Evolutionary conservation across 805 yeast genomes (phyloP), one percentile per base, ranked within the genome.

Genomic region (Wickerhamiella dianesei): DNA sequence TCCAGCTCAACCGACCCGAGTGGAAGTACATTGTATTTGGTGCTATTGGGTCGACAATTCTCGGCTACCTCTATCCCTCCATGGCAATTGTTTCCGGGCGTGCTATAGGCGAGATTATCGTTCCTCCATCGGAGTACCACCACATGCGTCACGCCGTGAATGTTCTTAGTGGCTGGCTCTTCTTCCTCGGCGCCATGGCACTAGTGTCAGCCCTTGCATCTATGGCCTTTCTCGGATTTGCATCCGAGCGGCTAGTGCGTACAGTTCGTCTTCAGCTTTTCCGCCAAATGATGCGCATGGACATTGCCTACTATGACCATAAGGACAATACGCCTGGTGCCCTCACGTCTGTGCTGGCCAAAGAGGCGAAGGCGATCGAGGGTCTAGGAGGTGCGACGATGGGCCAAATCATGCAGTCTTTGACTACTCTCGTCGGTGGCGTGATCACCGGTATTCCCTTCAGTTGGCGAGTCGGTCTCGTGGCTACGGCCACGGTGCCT

Each of bases 331-430:
- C 66, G 14, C 59, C 69, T 8, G 71, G 71, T 40, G 53, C 68
- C 1, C 55, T 66, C n/a, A 63, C 67, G 3, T 52, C 68, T 1
- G 59, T 63, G 21, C 53, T 66, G n/a, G 66, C 69, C 41, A 65
- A 62, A 44, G 70, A 66, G 43, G 70, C 68, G 6, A 64, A 64
- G 46, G 60, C 64, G 18, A 62, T 64, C 14, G 64, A 66, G 40
- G 69, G 69, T 22, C 53, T 66, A 3, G 67, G 67, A 13, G 70
- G 70, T 19, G 65, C 69, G 4, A 66, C 70, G 1, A 53, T 66
- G 41, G 70, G 68, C 5, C 70, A 66, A 48, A 59, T 66, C 44
- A 50, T 64, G 50, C 57, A 60, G 43, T 64, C 66, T 1, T 12
- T 62, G 29, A 63, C 66, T 9, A 66, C 68, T 9, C 53, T 68